Evolutionary conservation across 192 early-diverging fungal species (phyloP).

Genomic region (Coemansia sp.): DNA sequence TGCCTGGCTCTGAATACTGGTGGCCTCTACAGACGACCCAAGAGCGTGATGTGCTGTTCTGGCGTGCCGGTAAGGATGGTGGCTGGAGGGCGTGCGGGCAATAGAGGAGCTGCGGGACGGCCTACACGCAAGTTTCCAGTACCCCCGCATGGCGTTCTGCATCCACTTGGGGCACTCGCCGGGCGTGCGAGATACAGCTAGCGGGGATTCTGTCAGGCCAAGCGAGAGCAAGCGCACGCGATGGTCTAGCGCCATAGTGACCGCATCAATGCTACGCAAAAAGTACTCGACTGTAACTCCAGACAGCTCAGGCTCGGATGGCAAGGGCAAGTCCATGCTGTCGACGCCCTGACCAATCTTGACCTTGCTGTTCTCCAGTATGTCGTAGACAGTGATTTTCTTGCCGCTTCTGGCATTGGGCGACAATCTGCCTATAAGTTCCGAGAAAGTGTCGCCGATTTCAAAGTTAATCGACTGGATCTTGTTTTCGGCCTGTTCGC

Average conservation of each 20-base stretch:
- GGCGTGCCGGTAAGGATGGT: background rate
- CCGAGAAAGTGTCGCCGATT: slow-evolving; percentile 48
- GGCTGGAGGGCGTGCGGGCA: slow-evolving; percentile 4
- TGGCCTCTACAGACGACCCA: background rate
- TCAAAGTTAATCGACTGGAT: slow-evolving; percentile 51
- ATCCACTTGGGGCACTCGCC: slow-evolving; percentile 46
- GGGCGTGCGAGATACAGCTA: slow-evolving; percentile 22
- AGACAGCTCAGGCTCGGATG: slow-evolving; percentile 21
- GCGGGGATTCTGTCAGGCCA: slow-evolving; percentile 26
- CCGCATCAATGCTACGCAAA: slow-evolving; percentile 47
- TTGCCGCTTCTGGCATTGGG: slow-evolving; percentile 21
- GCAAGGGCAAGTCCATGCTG: slow-evolving; percentile 22
- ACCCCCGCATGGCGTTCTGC: slow-evolving; percentile 52
- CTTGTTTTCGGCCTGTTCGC: slow-evolving; percentile 55
- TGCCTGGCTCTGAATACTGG: slow-evolving; percentile 14
- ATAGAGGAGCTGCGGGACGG: slow-evolving; percentile 5
- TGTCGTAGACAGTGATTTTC: slow-evolving; percentile 44
- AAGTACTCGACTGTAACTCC: slow-evolving; percentile 45
- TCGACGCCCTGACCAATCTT: slow-evolving; percentile 24
- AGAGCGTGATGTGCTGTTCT: background rate
- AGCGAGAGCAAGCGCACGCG: slow-evolving; percentile 39
- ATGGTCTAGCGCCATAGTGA: slow-evolving; percentile 51
- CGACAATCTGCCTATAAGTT: slow-evolving; percentile 30
- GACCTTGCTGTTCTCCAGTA: slow-evolving; percentile 50
- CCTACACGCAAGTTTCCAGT: slow-evolving; percentile 48